phyloP scores from a whole-genome alignment of 306 rosid genomes.

The Sphenostylis stenocarpa region DNA sequence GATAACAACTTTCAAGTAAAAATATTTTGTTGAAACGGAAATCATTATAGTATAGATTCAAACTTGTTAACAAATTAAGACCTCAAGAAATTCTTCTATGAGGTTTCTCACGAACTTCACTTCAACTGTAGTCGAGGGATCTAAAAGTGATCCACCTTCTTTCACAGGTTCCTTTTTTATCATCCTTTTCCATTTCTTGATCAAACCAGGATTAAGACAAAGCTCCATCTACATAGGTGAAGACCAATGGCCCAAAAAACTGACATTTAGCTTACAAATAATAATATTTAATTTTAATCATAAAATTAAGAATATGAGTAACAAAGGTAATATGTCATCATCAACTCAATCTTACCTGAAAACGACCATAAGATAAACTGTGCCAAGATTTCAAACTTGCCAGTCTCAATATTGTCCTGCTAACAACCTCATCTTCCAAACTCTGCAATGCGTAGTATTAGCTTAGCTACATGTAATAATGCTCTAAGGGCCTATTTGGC shows the following conservation, averaged over 20 bases:
- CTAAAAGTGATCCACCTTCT: slow-evolving; percentile 61
- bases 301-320: slow-evolving; percentile 11
- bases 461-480: slow-evolving; percentile 18
- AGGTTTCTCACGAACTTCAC: slow-evolving; percentile 79
- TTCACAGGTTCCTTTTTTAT: slow-evolving; percentile 69
- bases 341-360: slow-evolving; percentile 63
- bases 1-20: not conserved
- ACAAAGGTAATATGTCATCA: slow-evolving; percentile 11
- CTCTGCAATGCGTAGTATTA: slow-evolving; percentile 57
- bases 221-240: slow-evolving; percentile 77
- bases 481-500: slow-evolving; percentile 1
- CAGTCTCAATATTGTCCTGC: slow-evolving; percentile 72
- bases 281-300: slow-evolving; percentile 22
- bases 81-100: slow-evolving; percentile 92
- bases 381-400: slow-evolving; percentile 93
- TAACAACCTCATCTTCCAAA: slow-evolving; percentile 96
- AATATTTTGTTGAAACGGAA: not conserved
- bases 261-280: slow-evolving; percentile 17
- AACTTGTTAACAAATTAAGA: slow-evolving; percentile 33
- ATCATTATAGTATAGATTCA: not conserved
- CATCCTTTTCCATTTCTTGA: slow-evolving; percentile 97
- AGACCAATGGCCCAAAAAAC: slow-evolving; percentile 14
- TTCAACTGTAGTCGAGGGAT: slow-evolving; percentile 70
- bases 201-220: slow-evolving; percentile 77
- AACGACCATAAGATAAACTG: slow-evolving; percentile 90